Conservation (phyloP, 2,329 filamentous ascomycete species). For the Colletotrichum lini region DNA sequence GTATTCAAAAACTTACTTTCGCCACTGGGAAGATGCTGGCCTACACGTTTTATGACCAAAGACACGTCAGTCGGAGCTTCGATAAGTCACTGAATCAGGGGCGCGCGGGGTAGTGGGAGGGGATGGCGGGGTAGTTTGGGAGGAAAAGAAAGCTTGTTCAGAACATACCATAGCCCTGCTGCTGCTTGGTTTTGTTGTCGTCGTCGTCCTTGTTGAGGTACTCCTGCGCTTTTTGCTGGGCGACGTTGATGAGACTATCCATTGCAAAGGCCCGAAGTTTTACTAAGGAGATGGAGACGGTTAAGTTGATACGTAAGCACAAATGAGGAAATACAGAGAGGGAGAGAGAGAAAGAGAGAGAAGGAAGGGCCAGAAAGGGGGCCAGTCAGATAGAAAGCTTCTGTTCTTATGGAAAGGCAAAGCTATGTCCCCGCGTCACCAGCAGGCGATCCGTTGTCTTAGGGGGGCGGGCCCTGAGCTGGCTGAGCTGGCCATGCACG, state of each 20-base stretch:
- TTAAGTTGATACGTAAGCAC: not conserved
- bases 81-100: not conserved
- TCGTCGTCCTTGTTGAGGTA: conserved; percentile 51
- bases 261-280: conserved; percentile 44
- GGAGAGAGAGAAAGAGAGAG: not conserved
- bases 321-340: not conserved
- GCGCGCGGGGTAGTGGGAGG: conserved; percentile 19
- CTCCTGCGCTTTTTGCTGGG: conserved; percentile 51
- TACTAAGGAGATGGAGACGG: not conserved
- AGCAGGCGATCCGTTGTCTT: conserved; percentile 35
- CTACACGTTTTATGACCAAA: not conserved
- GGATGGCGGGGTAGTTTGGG: conserved; percentile 38
- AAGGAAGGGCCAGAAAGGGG: not conserved
- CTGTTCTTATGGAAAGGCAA: conserved; percentile 12
- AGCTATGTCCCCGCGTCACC: conserved; percentile 34
- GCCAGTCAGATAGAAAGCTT: conserved; percentile 26
- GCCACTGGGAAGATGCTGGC: conserved; percentile 42
- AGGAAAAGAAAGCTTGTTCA: conserved; percentile 3
- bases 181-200: conserved; percentile 47
- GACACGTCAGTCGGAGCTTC: conserved; percentile 25
- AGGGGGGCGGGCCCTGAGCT: conserved; percentile 29
- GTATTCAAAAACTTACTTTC: conserved; percentile 47
- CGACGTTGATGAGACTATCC: conserved; percentile 54
- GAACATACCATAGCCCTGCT: conserved; percentile 33
- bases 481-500: conserved; percentile 38